Percentiles rank a stretch among this genome's conserved stretches.
Conservation (phyloP, 2,329 filamentous ascomycete genomes). For the Aureobasidium musti region DNA sequence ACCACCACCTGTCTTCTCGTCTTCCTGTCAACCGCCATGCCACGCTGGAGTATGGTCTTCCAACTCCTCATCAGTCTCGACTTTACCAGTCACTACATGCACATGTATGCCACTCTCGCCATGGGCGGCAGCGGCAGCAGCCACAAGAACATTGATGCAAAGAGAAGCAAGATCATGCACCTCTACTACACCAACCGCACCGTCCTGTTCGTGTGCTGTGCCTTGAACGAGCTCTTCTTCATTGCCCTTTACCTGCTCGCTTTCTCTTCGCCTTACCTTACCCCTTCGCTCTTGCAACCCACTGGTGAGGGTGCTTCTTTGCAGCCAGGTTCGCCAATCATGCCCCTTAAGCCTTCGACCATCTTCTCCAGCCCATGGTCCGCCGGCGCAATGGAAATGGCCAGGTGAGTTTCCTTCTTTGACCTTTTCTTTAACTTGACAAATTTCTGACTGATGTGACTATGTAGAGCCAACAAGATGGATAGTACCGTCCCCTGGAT, state of each 20-base stretch:
- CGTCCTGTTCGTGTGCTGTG: conserved; percentile 88
- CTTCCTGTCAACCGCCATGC: conserved; percentile 92
- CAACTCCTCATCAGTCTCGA: conserved; percentile 91
- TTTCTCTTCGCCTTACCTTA: conserved; percentile 87
- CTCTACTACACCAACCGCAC: conserved; percentile 97
- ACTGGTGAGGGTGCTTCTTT: conserved; percentile 49
- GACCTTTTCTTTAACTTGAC: not conserved
- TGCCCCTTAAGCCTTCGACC: conserved; percentile 64
- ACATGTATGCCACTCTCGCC: conserved; percentile 94
- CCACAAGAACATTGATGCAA: conserved; percentile 93
- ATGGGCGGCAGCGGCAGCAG: conserved; percentile 78
- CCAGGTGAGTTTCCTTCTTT: conserved; percentile 52
- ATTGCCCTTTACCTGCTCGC: conserved; percentile 97
- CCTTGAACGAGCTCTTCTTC: conserved; percentile 94
- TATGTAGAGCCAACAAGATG: conserved; percentile 73
- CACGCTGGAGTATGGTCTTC: conserved; percentile 90
- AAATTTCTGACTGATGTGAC: conserved; percentile 4
- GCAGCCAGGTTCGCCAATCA: conserved; percentile 66
- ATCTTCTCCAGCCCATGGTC: conserved; percentile 89
- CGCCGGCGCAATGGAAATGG: conserved; percentile 87
- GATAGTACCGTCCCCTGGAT: conserved; percentile 68
- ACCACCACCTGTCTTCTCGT: conserved; percentile 94
- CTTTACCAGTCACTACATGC: conserved; percentile 95
- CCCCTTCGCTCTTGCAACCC: conserved; percentile 73
- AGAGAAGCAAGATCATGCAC: conserved; percentile 84